Percentiles rank a stretch among this genome's conserved stretches.
phyloP scores from a whole-genome alignment of 2,329 filamentous ascomycete genomes.

The Ophiostoma pallidulum region DNA sequence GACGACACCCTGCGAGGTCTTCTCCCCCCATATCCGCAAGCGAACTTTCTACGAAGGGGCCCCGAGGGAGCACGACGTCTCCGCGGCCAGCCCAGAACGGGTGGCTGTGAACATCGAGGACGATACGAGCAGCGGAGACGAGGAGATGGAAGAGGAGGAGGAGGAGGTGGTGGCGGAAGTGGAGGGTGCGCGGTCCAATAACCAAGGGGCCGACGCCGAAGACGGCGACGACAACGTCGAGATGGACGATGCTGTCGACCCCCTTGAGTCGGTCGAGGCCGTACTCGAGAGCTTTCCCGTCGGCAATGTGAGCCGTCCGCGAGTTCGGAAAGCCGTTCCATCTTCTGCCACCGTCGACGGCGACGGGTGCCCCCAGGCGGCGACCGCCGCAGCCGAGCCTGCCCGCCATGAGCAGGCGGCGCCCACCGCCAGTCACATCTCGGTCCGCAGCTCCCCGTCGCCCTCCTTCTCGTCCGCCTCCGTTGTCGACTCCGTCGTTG shows the following conservation, averaged over 20 bases:
- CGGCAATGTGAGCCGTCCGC: background rate
- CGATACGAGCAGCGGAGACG: background rate
- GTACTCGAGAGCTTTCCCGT: background rate
- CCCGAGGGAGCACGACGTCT: no score
- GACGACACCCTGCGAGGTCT: background rate
- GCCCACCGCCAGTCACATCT: background rate
- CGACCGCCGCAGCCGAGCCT: background rate
- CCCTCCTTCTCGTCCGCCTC: constrained; percentile 1
- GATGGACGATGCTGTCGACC: background rate
- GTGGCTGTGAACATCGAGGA: background rate
- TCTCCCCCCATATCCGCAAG: background rate
- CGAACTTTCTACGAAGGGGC: background rate
- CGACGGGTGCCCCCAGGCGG: background rate
- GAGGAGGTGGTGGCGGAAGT: no score
- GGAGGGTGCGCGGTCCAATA: no score
- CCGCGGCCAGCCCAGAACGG: no score
- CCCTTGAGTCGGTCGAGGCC: background rate
- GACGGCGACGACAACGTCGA: background rate
- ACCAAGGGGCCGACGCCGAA: no score
- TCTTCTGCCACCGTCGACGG: background rate
- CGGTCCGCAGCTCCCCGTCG: constrained; percentile 11
- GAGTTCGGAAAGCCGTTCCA: no score
- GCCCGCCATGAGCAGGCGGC: background rate
- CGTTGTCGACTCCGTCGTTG: background rate
- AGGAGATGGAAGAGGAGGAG: background rate